Percentiles rank a stretch among this genome's conserved stretches.
These are phyloP conservation scores for Fusarium anguioides DNA, from an alignment of 2,329 filamentous ascomycete species.

Conservation along the genomic window DNA sequence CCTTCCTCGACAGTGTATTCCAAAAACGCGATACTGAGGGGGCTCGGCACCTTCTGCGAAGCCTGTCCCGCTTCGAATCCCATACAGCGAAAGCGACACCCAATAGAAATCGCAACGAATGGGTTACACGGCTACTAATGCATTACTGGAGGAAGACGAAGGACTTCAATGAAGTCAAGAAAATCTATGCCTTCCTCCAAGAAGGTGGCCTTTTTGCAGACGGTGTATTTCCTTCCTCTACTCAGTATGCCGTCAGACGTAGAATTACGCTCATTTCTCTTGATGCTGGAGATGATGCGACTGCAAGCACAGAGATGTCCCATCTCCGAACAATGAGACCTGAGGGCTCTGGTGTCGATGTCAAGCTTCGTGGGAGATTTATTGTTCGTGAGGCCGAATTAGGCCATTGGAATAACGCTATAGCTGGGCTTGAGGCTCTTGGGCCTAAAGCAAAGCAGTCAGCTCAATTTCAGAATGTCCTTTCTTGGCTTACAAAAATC, in stretches of 20 bases:
- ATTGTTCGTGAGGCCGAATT: conserved; percentile 45
- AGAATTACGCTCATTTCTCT: conserved; percentile 44
- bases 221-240: conserved; percentile 23
- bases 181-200: conserved; percentile 46
- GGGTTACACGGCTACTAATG: conserved; percentile 40
- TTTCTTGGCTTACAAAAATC: conserved; percentile 51
- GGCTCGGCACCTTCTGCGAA: conserved; percentile 22
- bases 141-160: conserved; percentile 44
- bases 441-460: conserved; percentile 27
- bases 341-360: conserved; percentile 35
- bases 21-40: conserved; percentile 28
- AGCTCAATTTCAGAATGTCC: conserved; percentile 42
- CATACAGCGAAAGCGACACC: neutral
- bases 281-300: conserved; percentile 44
- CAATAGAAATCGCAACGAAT: conserved; percentile 26
- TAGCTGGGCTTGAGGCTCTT: conserved; percentile 39
- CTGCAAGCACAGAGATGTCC: conserved; percentile 43
- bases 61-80: conserved; percentile 19
- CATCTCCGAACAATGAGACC: conserved; percentile 37
- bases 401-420: conserved; percentile 45
- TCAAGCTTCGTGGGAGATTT: conserved; percentile 45
- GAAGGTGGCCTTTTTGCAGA: conserved; percentile 45
- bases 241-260: conserved; percentile 47
- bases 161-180: conserved; percentile 38
- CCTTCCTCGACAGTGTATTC: conserved; percentile 38